Conservation (phyloP, 495 filamentous ascomycete genomes). For the Penicillium coprophilum region DNA sequence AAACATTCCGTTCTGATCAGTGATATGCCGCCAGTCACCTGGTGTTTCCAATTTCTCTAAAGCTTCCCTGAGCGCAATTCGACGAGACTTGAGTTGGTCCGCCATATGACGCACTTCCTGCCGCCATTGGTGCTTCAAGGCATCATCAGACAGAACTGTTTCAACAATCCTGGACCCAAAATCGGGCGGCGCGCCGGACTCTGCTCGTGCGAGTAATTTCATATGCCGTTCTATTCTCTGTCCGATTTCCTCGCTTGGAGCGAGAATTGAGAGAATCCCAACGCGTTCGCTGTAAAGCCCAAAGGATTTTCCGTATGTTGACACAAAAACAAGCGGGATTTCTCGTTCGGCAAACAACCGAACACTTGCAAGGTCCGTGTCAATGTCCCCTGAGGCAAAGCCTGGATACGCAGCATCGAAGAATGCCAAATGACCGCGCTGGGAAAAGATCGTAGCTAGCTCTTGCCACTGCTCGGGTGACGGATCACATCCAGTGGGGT, state of each 20-base stretch:
- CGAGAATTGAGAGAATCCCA: constrained; percentile 15
- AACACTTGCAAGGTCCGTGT: constrained; percentile 14
- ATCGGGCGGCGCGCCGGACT: constrained; percentile 17
- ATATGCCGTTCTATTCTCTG: constrained; percentile 12
- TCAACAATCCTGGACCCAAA: constrained; percentile 21
- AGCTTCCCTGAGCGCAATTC: constrained; percentile 5
- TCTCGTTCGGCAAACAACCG: constrained; percentile 16
- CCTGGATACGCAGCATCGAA: constrained; percentile 22
- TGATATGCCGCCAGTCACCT: constrained; percentile 18
- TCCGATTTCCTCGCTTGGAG: constrained; percentile 12
- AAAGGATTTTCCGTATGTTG: constrained; percentile 22
- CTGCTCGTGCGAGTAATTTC: constrained; percentile 14
- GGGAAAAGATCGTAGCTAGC: constrained; percentile 12
- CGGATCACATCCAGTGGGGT: constrained; percentile 22
- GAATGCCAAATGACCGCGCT: constrained; percentile 21
- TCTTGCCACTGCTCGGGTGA: constrained; percentile 16
- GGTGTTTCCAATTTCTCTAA: constrained; percentile 19
- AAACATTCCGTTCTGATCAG: constrained; percentile 24
- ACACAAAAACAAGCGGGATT: constrained; percentile 18
- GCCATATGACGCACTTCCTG: constrained; percentile 18
- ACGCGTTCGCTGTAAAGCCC: constrained; percentile 23
- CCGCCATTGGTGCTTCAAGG: constrained; percentile 15
- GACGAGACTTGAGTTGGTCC: constrained; percentile 10
- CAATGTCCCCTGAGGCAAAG: constrained; percentile 20
- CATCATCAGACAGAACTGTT: constrained; percentile 12